A percentile compares a stretch with the other conserved stretches of the same genome.
phyloP scores from a whole-genome alignment of 2,329 filamentous ascomycete genomes.

The Pezicula rhizophila region DNA sequence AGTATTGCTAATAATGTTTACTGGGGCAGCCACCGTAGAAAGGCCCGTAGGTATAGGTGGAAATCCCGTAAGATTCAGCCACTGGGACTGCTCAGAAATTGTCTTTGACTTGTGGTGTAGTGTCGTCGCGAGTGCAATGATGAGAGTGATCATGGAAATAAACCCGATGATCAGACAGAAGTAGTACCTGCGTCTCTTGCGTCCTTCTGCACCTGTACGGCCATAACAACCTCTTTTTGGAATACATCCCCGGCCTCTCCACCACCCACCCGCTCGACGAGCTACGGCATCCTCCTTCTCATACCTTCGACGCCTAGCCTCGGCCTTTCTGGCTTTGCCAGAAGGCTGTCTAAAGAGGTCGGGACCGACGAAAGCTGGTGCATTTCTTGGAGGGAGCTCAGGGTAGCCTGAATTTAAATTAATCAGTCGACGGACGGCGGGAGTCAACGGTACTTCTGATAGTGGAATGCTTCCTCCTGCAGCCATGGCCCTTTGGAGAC shows the following conservation, averaged over 20 bases:
- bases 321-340: constrained; percentile 21
- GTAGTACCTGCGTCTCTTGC: constrained; percentile 56
- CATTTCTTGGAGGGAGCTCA: constrained; percentile 14
- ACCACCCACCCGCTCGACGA: constrained; percentile 51
- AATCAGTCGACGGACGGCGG: constrained; percentile 24
- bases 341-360: constrained; percentile 12
- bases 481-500: constrained; percentile 54
- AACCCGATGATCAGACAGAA: constrained; percentile 44
- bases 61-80: constrained; percentile 81
- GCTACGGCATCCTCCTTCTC: constrained; percentile 62
- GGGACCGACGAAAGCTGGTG: constrained; percentile 6
- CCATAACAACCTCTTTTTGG: constrained; percentile 60
- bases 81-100: constrained; percentile 41
- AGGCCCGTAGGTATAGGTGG: constrained; percentile 83
- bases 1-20: constrained; percentile 56
- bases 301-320: constrained; percentile 43
- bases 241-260: constrained; percentile 60
- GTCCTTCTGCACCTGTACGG: constrained; percentile 54
- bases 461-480: constrained; percentile 56
- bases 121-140: constrained; percentile 51
- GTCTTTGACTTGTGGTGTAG: constrained; percentile 37
- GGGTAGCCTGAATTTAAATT: constrained; percentile 27
- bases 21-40: constrained; percentile 69
- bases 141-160: constrained; percentile 49
- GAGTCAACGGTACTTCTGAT: constrained; percentile 51